phyloP scores from a whole-genome alignment of 768 basidiomycete species.

The Floccularia luteovirens region DNA sequence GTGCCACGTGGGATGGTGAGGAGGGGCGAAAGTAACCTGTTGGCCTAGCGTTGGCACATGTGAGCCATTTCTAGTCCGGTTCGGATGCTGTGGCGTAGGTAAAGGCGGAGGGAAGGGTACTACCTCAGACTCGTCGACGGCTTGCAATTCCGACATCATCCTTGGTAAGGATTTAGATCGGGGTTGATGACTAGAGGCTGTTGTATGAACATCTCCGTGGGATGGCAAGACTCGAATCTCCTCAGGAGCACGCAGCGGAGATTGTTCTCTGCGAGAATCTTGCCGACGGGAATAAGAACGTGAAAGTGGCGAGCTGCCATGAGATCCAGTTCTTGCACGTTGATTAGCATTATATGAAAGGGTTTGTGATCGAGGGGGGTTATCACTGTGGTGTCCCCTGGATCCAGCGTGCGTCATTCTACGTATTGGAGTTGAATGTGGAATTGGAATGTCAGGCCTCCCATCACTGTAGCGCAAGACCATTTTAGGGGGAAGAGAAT shows the following conservation, averaged over 20 bases:
- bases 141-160: conserved; percentile 21
- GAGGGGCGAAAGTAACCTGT: conserved; percentile 21
- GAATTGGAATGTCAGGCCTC: conserved; percentile 55
- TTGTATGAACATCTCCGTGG: conserved; percentile 24
- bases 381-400: conserved; percentile 13
- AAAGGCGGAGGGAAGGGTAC: conserved; percentile 16
- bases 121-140: conserved; percentile 10
- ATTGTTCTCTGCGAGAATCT: conserved; percentile 13
- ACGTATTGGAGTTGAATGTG: conserved; percentile 24
- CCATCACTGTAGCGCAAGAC: conserved; percentile 63
- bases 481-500: conserved; percentile 64
- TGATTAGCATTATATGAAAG: conserved; percentile 19
- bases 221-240: conserved; percentile 60
- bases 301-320: conserved; percentile 21
- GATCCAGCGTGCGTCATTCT: conserved; percentile 11
- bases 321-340: conserved; percentile 32
- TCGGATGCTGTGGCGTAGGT: conserved; percentile 10
- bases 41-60: conserved; percentile 6
- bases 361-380: conserved; percentile 14
- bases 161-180: conserved; percentile 42
- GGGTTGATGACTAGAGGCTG: conserved; percentile 24
- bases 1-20: conserved; percentile 16
- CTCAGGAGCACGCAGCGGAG: conserved; percentile 37
- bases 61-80: conserved; percentile 17
- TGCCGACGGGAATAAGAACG: conserved; percentile 17